Evolutionary conservation across 257 asterid genomes (phyloP), one percentile per base, ranked within the genome.

Genomic region (Salvia miltiorrhiza): DNA sequence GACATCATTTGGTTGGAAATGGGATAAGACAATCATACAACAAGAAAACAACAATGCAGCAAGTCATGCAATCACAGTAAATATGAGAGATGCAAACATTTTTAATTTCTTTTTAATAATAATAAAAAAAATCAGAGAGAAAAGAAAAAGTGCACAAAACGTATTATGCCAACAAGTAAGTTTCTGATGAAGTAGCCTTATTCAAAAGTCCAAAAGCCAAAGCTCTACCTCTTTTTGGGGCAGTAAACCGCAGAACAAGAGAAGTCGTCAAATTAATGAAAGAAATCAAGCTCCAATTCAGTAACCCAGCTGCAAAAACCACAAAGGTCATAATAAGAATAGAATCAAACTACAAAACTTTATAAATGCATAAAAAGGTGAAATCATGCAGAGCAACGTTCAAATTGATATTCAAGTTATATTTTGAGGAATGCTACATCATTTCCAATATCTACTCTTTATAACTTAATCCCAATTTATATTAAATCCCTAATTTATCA

Each of bases 211-310:
- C 47, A 77, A 21, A 13, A 76, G 74, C 62, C 63, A 54, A 71
- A 64, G 50, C 9, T 60, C 6, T 54, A 88, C 97, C 97, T 90
- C 92, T 67, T 86, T 86, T 83, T 6, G 87, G 87, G 63, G 88
- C 82, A 65, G 77, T 79, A 69, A 81, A 90, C 67, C 87, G 82
- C 69, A 90, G 63, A 16, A 86, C 53, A 71, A 90, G 88, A 72
- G 93, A 90, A 73, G 88, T 81, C 77, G 81, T 85, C 81, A 90
- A 62, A 82, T 84, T 78, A 78, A 90, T 60, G 57, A 90, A 63
- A 72, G 90, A 88, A 73, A 90, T 84, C 87, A 90, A 80, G 77
- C 93, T 88, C 97, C 97, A 86, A 68, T 84, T 80, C 78, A 84
- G 80, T 58, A 88, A 70, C 13, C 86, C 90, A 79, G 87, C 97